phyloP scores from a whole-genome alignment of 2,329 filamentous ascomycete species.

The Neonectria punicea region DNA sequence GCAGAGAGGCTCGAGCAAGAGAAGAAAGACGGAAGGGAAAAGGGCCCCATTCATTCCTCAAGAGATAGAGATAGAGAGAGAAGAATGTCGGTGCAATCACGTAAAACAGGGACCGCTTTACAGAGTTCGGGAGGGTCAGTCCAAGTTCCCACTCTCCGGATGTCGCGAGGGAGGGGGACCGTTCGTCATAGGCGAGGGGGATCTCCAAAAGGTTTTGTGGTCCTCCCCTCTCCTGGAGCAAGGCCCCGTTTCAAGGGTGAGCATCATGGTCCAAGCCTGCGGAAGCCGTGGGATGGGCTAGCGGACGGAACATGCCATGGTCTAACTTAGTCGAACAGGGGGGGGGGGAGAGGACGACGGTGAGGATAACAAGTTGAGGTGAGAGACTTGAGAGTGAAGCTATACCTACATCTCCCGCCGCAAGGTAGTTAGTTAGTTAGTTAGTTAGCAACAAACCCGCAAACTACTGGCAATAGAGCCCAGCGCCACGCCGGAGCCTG shows the following conservation, averaged over 20 bases:
- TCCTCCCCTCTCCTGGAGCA: not conserved
- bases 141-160: not conserved
- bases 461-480: not conserved
- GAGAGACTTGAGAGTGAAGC: too few species aligned
- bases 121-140: conserved; percentile 14
- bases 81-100: conserved; percentile 6
- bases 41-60: too few species aligned
- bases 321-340: not conserved
- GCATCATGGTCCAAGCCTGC: conserved; percentile 30
- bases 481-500: conserved; percentile 15
- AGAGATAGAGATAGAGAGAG: too few species aligned
- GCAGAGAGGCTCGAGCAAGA: not conserved
- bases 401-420: too few species aligned
- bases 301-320: conserved; percentile 30
- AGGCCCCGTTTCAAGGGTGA: conserved; percentile 15
- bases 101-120: conserved; percentile 22
- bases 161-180: not conserved
- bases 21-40: too few species aligned
- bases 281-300: not conserved
- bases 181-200: conserved; percentile 8
- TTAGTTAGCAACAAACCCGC: too few species aligned
- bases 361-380: too few species aligned
- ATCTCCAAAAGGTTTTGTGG: not conserved
- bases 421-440: too few species aligned
- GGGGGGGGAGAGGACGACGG: too few species aligned